These are phyloP conservation scores for Podila verticillata DNA, from an alignment of 192 early-diverging fungal species.

Conservation along the genomic window DNA sequence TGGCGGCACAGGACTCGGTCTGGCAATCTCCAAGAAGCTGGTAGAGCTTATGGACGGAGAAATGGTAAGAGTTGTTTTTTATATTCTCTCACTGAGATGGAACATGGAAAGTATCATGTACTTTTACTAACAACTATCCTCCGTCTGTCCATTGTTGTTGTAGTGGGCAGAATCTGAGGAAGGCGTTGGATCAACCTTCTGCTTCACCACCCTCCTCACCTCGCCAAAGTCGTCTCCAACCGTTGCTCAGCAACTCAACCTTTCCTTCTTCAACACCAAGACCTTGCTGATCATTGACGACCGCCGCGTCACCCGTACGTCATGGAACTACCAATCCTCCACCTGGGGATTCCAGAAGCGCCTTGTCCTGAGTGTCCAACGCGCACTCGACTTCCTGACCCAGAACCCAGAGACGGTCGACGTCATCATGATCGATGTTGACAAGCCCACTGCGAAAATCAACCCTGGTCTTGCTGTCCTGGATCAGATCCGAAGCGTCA, in stretches of 20 bases:
- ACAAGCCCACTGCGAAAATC: constrained; percentile 37
- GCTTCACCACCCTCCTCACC: constrained; percentile 34
- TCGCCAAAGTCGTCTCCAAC: constrained; percentile 23
- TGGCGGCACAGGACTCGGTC: constrained; percentile 58
- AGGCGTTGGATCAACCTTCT: constrained; percentile 46
- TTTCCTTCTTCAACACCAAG: constrained; percentile 40
- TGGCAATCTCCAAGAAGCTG: constrained; percentile 51
- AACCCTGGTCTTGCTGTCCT: constrained; percentile 39
- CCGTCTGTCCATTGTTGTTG: neutral
- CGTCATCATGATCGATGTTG: constrained; percentile 48
- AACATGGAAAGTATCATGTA: neutral
- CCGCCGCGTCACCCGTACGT: constrained; percentile 39
- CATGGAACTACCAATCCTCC: constrained; percentile 44
- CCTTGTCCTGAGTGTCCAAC: constrained; percentile 34
- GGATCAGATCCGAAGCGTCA: constrained; percentile 23
- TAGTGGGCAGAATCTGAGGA: constrained; percentile 50
- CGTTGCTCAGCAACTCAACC: constrained; percentile 33
- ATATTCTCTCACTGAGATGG: neutral
- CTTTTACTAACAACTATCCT: neutral
- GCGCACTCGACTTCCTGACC: constrained; percentile 22
- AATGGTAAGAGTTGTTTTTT: constrained; percentile 18
- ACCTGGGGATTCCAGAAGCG: constrained; percentile 42
- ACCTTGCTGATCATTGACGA: constrained; percentile 38
- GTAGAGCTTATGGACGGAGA: constrained; percentile 55
- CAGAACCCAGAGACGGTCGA: constrained; percentile 37